These are phyloP conservation scores for Solanum hybrid DNA, from an alignment of 305 asterid genomes.

Conservation along the genomic window DNA sequence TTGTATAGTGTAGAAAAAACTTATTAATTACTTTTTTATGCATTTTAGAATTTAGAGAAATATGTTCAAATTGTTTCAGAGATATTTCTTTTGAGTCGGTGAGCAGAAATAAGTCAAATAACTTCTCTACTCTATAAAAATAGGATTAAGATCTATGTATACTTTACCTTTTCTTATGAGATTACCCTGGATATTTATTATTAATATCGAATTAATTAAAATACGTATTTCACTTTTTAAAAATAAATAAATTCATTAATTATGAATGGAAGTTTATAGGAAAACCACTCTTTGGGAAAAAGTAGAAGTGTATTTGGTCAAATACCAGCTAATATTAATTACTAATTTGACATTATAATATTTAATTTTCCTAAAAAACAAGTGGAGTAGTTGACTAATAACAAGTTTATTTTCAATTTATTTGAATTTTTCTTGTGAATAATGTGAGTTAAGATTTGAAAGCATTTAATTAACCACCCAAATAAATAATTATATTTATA, in stretches of 20 bases:
- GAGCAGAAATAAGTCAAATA: neutral
- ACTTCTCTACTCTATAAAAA: neutral
- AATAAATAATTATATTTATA: neutral
- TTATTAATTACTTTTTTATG: neutral
- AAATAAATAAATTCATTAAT: neutral
- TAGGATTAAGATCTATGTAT: fast-evolving
- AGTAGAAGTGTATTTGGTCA: neutral
- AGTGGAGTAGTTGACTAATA: neutral
- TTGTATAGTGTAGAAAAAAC: neutral
- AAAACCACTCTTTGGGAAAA: neutral
- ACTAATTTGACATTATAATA: neutral
- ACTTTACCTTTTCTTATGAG: neutral
- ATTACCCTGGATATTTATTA: neutral
- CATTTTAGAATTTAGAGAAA: neutral
- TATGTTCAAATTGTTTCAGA: neutral
- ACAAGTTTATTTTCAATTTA: neutral
- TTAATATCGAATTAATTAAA: neutral
- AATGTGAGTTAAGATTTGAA: neutral
- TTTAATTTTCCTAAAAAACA: neutral
- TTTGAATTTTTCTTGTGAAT: neutral
- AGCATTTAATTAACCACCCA: neutral
- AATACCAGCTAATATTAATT: neutral
- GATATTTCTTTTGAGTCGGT: too few relatives aligned
- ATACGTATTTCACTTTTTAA: neutral
- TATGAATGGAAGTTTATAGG: neutral